Percentiles rank a stretch among this genome's conserved stretches.
Evolutionary conservation across 192 early-diverging fungal genomes (phyloP).

Genomic region (Phlyctochytrium planicorne): DNA sequence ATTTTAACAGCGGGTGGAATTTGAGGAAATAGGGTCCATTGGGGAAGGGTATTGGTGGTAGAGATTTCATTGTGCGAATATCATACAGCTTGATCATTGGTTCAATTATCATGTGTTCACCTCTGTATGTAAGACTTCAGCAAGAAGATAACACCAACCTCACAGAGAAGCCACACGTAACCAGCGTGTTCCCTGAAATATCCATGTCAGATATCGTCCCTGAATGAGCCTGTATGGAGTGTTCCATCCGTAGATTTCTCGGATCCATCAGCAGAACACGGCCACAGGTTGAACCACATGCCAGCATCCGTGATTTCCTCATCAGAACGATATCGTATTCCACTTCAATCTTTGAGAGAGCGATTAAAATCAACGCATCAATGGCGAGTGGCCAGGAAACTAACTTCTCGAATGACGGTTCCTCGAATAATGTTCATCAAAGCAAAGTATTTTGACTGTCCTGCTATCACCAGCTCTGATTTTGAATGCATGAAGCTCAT

Average conservation of each 20-base stretch:
- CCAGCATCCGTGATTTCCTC: slow-evolving; percentile 61
- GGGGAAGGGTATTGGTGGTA: slow-evolving; percentile 71
- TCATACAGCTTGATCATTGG: slow-evolving; percentile 82
- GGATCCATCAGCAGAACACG: slow-evolving; percentile 69
- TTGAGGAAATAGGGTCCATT: slow-evolving; percentile 64
- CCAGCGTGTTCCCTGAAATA: slow-evolving; percentile 66
- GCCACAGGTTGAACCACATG: slow-evolving; percentile 65
- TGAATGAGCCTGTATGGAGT: slow-evolving; percentile 70
- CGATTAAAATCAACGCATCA: slow-evolving; percentile 24
- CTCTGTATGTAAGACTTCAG: slow-evolving; percentile 27
- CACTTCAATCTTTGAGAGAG: slow-evolving; percentile 38
- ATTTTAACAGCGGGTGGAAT: slow-evolving; percentile 70
- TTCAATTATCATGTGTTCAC: slow-evolving; percentile 66
- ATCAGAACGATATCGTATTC: slow-evolving; percentile 45
- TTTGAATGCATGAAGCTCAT: slow-evolving; percentile 31
- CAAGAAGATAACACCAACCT: slow-evolving; percentile 39
- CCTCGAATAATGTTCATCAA: slow-evolving; percentile 36
- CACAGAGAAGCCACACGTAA: slow-evolving; percentile 75
- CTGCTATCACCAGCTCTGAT: slow-evolving; percentile 39
- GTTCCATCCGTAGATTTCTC: slow-evolving; percentile 57
- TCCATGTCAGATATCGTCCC: slow-evolving; percentile 77
- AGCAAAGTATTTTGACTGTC: slow-evolving; percentile 3
- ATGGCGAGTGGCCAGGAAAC: no score
- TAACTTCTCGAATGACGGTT: slow-evolving; percentile 29
- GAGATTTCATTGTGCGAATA: slow-evolving; percentile 66